Base-by-base conservation (phyloP, 1,284 basidiomycete species). In the Fomitopsis palustris region DNA sequence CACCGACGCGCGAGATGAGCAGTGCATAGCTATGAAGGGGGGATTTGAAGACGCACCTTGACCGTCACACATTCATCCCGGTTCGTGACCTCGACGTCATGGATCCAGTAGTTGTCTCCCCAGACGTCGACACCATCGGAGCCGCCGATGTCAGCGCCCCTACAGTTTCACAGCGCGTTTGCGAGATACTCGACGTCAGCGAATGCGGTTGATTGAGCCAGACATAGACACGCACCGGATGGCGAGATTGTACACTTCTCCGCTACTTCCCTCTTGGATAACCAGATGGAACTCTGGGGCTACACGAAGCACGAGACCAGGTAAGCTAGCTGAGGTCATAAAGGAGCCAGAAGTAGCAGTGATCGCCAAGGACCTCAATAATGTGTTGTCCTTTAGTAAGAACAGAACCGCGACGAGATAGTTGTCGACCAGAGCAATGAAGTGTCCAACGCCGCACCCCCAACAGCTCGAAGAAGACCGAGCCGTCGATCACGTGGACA, bases 51-150 rank as follows among this genome's bases (percentile, higher is more conserved):
- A 53, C 45, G 6, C 14, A 66, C 65, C 61, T 75, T 76, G 61
- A 75, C 69, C 8, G 73, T 74, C 5, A 76, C 73, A 53, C 74
- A 76, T 55, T 76, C 74, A 59, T 75, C 74, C 37, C 73, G 71
- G 64, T 75, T 75, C 14, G 74, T 75, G 7, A 75, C 73, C 56
- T 74, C 73, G 29, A 75, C 68, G 55, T 75, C 73, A 54, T 75
- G 75, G 17, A 75, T 69, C 70, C 72, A 73, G 59, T 72, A 61
- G 63, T 75, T 75, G 10, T 62, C 60, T 16, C 74, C 74, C 60
- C 68, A 72, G 12, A 76, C 69, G 54, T 76, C 74, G 25, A 76
- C 65, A 7, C 74, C 74, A 56, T 76, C 74, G 1, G 72, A 73
- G 12, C 72, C 73, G 29, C 74, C 74, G 53, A 75, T 61, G 61